Conservation (phyloP, 2,329 filamentous ascomycete genomes). For the Colletotrichum gloeosporioides region DNA sequence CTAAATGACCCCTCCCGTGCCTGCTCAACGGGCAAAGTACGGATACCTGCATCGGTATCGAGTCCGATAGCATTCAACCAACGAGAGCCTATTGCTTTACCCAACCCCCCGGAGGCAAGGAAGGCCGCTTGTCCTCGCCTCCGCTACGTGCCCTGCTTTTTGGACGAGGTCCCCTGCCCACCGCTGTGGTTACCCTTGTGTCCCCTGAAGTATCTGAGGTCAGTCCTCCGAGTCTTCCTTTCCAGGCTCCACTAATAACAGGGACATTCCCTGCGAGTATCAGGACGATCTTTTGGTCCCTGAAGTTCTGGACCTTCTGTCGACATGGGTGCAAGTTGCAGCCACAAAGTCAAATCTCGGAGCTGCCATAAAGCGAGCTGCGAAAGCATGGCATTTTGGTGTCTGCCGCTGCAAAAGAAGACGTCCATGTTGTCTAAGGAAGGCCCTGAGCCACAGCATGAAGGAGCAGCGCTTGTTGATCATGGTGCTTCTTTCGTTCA, state of each 20-base stretch:
- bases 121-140: not conserved
- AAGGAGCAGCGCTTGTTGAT: not conserved
- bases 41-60: not conserved
- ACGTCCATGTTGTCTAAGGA: not conserved
- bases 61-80: not conserved
- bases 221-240: not conserved
- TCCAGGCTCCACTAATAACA: not conserved
- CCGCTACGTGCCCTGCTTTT: not conserved
- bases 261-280: not conserved
- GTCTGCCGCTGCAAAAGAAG: not conserved
- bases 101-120: not conserved
- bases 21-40: not conserved
- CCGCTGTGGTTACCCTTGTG: not conserved
- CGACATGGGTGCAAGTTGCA: conserved; percentile 8
- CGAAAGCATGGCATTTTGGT: not conserved
- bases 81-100: not conserved
- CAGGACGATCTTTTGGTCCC: conserved; percentile 17
- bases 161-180: not conserved
- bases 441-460: not conserved
- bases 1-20: not conserved
- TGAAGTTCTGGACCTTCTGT: conserved; percentile 17
- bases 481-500: not conserved
- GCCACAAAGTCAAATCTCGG: conserved; percentile 3
- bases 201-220: not conserved
- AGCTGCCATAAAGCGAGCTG: not conserved